phyloP scores from a whole-genome alignment of 2,329 filamentous ascomycete genomes.

The Ciborinia camelliae region DNA sequence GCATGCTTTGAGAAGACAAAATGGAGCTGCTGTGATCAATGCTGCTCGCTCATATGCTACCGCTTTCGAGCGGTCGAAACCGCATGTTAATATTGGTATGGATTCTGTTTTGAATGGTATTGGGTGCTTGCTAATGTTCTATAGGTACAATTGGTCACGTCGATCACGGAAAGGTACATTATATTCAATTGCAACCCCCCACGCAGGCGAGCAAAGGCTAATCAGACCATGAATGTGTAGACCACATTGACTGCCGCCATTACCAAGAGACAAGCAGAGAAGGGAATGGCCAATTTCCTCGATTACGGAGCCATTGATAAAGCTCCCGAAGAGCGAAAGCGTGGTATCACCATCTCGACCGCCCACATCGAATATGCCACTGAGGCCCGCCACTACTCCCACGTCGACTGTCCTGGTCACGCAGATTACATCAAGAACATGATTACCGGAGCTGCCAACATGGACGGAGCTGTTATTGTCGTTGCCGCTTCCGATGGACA shows the following conservation, averaged over 20 bases:
- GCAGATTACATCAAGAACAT: slow-evolving; percentile 99
- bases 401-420: slow-evolving; percentile 99
- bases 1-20: slow-evolving; percentile 60
- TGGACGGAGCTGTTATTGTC: slow-evolving; percentile 98
- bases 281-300: slow-evolving; percentile 90
- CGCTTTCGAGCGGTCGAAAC: slow-evolving; percentile 84
- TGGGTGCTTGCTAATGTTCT: slow-evolving; percentile 22
- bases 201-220: slow-evolving; percentile 8
- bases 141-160: slow-evolving; percentile 96
- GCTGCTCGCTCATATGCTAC: slow-evolving; percentile 60
- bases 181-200: neutral
- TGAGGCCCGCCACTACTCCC: slow-evolving; percentile 91
- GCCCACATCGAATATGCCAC: slow-evolving; percentile 98
- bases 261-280: slow-evolving; percentile 95
- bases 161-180: slow-evolving; percentile 92
- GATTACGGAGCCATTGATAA: slow-evolving; percentile 99
- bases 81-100: slow-evolving; percentile 95
- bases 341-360: slow-evolving; percentile 98
- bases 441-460: slow-evolving; percentile 99
- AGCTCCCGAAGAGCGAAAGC: slow-evolving; percentile 98
- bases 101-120: neutral
- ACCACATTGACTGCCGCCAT: slow-evolving; percentile 98
- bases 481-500: slow-evolving; percentile 98
- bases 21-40: slow-evolving; percentile 61
- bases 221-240: slow-evolving; percentile 46